Evolutionary conservation across 495 filamentous ascomycete species (phyloP), one percentile per base, ranked within the genome.

Genomic region (Bacidia gigantensis): DNA sequence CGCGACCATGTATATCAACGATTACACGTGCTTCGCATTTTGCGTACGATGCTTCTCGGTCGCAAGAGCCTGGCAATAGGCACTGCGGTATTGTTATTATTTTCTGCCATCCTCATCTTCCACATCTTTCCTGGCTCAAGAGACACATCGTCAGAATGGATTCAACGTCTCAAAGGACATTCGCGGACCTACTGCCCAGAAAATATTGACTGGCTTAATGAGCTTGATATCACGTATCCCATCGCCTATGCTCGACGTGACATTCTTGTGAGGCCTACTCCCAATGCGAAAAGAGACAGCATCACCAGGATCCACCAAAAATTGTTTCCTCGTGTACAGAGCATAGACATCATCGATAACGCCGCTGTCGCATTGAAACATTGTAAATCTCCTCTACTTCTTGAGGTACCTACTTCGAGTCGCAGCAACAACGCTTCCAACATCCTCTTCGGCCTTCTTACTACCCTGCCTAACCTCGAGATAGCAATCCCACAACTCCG

Each of bases 381-480:
- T 52, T 76, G 73, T 55, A 48, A 55, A 32, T 41, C 55, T 44
- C 70, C 72, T 9, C 62, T 68, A 22, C 62, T 70, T 45, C 67
- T 74, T 42, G 66, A 73, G 24, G 67, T 76, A 18, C 62, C 73
- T 51, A 68, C 71, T 11, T 61, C 64, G 24, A 66, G 72, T 52
- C 58, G 69, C 39, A 64, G 69, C 50, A 65, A 70, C 22, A 71
- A 75, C 11, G 73, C 73, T 22, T 70, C 71, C 24, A 72, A 75
- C 60, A 56, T 74, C 18, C 60, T 76, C 14, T 75, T 76, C 46
- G 73, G 73, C 54, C 53, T 76, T 53, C 68, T 71, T 12, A 75
- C 73, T n/a, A 72, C 72, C 2, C 66, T 73, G 9, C 68, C 71
- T 46, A 68, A 72, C 56, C 62, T 76, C 38, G 71, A 75, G 51